Evolutionary conservation across 139 green algal species (phyloP).

Genomic region (Desmodesmus armatus): DNA sequence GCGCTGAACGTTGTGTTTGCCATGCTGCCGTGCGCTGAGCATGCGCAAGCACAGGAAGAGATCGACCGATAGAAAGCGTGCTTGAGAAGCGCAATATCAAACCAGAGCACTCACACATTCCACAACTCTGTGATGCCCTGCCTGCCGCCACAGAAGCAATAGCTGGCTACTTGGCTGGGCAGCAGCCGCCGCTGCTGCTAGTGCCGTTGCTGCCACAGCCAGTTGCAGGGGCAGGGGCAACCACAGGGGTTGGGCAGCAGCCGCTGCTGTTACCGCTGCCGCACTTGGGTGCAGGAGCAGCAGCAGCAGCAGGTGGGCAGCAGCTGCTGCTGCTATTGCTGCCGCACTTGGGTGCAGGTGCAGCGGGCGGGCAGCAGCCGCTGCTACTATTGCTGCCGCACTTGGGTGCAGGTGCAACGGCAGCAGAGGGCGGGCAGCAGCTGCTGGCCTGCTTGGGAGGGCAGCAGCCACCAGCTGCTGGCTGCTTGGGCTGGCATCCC

Average conservation of each 20-base stretch:
- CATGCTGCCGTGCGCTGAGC: no score
- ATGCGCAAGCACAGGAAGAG: no score
- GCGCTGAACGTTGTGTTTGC: no score
- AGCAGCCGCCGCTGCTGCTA: neutral
- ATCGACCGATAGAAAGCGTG: no score
- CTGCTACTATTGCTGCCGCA: neutral
- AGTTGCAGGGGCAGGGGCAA: neutral
- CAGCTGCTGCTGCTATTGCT: neutral
- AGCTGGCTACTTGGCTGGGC: no score
- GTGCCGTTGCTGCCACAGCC: neutral
- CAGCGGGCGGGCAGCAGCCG: neutral
- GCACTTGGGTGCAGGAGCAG: neutral
- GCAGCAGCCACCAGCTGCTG: neutral
- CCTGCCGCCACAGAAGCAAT: no score
- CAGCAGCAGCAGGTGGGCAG: constrained; percentile 17
- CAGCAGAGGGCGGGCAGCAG: constrained; percentile 4
- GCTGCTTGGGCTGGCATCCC: no score
- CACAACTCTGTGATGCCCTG: no score
- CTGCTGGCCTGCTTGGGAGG: neutral
- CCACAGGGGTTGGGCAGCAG: neutral
- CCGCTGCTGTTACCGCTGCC: neutral
- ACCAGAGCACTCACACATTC: no score
- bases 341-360: neutral
- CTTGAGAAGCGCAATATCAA: no score
- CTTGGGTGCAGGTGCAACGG: neutral